Evolutionary conservation across 805 yeast species (phyloP).

Genomic region (Metschnikowia dekortorum): DNA sequence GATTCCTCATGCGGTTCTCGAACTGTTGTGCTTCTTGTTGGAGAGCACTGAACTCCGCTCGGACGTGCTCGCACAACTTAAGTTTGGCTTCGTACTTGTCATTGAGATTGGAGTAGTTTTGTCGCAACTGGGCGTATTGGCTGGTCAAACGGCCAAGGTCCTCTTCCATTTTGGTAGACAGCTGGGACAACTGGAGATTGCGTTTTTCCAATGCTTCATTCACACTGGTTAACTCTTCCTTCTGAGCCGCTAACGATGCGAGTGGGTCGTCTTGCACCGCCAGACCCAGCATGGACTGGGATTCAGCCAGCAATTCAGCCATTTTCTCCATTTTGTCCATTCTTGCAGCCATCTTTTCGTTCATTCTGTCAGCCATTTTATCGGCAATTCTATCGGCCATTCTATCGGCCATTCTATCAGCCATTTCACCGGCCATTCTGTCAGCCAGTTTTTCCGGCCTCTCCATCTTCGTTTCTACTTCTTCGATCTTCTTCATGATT

Average conservation of each 20-base stretch:
- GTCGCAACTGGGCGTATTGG: slow-evolving; percentile 68
- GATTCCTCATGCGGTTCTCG: slow-evolving; percentile 1
- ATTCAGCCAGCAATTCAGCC: not conserved
- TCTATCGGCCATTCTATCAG: too few species aligned
- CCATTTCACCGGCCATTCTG: too few species aligned
- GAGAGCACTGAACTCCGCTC: slow-evolving; percentile 19
- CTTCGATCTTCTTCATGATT: not conserved
- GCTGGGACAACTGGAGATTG: not conserved
- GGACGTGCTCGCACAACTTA: slow-evolving; percentile 19
- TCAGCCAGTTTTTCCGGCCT: not conserved
- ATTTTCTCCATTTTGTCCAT: too few species aligned
- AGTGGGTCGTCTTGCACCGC: not conserved
- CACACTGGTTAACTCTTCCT: not conserved
- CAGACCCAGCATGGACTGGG: not conserved
- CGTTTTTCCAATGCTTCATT: not conserved
- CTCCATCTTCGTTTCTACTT: not conserved
- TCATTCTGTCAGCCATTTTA: too few species aligned
- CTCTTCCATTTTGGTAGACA: slow-evolving; percentile 10
- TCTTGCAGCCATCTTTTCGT: too few species aligned
- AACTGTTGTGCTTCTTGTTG: slow-evolving; percentile 13
- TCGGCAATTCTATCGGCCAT: too few species aligned
- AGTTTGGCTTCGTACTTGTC: slow-evolving; percentile 23
- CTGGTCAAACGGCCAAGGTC: slow-evolving; percentile 62
- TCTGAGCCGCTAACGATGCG: not conserved
- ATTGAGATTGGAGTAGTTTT: slow-evolving; percentile 26